Conservation (phyloP, 1,284 basidiomycete genomes). For the Porogramme epimiltina region DNA sequence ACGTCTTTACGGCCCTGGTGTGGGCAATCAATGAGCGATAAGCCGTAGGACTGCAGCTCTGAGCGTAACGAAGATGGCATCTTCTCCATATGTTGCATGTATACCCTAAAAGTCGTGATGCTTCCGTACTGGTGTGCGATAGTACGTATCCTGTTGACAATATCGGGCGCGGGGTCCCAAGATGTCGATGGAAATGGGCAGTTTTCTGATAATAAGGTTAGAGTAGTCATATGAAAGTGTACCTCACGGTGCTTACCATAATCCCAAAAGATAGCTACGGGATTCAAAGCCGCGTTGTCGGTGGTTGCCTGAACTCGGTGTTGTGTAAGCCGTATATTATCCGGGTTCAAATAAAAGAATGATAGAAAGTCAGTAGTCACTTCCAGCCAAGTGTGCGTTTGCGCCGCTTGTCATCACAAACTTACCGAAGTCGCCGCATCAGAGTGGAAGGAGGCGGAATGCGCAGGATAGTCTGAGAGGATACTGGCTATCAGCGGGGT, state of each 20-base stretch:
- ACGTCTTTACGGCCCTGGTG: conserved; percentile 43
- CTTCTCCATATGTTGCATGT: conserved; percentile 44
- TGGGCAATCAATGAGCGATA: conserved; percentile 44
- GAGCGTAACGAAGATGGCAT: conserved; percentile 45
- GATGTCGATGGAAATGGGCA: conserved; percentile 45
- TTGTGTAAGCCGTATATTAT: too few relatives aligned
- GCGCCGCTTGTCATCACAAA: too few relatives aligned
- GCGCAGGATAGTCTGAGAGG: too few relatives aligned
- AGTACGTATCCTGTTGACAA: conserved; percentile 28
- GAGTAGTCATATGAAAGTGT: not conserved
- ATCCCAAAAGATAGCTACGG: conserved; percentile 64
- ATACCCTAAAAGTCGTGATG: conserved; percentile 45
- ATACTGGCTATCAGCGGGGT: too few relatives aligned
- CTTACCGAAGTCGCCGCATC: too few relatives aligned
- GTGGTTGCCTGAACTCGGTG: too few relatives aligned
- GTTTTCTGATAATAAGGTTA: conserved; percentile 45
- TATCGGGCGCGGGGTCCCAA: conserved; percentile 42
- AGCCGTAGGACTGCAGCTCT: conserved; percentile 41
- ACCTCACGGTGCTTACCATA: conserved; percentile 42
- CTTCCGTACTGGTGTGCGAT: conserved; percentile 31
- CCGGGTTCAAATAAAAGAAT: too few relatives aligned
- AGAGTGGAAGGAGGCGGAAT: too few relatives aligned
- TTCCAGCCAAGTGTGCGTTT: too few relatives aligned
- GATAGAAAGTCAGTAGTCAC: too few relatives aligned
- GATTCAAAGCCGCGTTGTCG: not conserved